phyloP scores from a whole-genome alignment of 202 grass and related monocot species.

The Setaria italica region DNA sequence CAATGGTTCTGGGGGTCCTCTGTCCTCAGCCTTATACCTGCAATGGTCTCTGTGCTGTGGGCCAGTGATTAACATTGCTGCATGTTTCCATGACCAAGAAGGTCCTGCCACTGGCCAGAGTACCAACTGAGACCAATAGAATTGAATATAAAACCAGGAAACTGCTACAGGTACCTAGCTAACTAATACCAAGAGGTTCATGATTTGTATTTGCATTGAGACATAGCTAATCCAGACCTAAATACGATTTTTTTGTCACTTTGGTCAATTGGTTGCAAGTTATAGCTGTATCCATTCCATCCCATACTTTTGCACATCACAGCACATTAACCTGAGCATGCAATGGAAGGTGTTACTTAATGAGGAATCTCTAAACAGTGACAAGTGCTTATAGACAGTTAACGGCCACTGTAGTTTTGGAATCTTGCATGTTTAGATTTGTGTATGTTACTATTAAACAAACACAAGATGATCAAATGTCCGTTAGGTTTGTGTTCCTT shows the following conservation, averaged over 20 bases:
- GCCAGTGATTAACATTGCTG: constrained; percentile 40
- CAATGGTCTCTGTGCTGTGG: constrained; percentile 34
- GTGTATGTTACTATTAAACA: neutral
- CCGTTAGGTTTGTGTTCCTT: neutral
- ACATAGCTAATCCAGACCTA: neutral
- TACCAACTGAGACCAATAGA: constrained; percentile 9
- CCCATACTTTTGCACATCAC: neutral
- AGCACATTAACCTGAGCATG: neutral
- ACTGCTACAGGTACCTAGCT: neutral
- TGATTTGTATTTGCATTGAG: neutral
- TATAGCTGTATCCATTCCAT: neutral
- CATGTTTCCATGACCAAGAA: constrained; percentile 55
- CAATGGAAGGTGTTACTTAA: neutral
- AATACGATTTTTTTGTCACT: neutral
- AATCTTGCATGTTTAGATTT: neutral
- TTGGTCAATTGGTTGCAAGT: neutral
- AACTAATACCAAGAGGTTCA: too few relatives aligned
- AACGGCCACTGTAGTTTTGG: neutral
- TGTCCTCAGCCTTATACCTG: constrained; percentile 5
- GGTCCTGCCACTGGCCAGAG: constrained; percentile 18
- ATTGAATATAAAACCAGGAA: constrained; percentile 9
- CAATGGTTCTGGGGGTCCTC: neutral
- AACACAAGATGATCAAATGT: neutral
- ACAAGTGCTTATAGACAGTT: neutral
- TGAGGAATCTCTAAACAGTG: neutral